Base-by-base conservation (phyloP, 805 yeast genomes). In the Candida multigemmis region DNA sequence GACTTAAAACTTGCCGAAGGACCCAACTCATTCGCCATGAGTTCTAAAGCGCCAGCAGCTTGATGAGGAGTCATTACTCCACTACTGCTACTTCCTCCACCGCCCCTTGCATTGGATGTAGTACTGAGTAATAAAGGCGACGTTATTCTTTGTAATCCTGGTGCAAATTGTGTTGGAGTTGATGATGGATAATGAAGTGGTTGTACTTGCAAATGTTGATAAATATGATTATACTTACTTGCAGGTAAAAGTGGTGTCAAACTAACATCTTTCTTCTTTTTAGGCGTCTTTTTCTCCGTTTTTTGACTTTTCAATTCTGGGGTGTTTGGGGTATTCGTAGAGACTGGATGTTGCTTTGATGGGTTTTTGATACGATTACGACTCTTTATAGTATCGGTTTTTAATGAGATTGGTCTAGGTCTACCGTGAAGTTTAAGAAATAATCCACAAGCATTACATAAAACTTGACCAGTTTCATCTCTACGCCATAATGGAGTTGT, bases 401-500 rank as follows among this genome's bases (percentile, higher is more conserved):
- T 87, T 44, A 87, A 63, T 14, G 86, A 75, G 29, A 86, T 86
- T 5, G 97, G 96, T 43, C 97, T 68, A 20, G 95, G 84, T 28
- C 94, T 71, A 14, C 96, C 95, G 48, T 87, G 97, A 22, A 87
- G 67, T 55, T 87, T 87, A 33, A 86, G 57, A 44, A 85, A 85
- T 26, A 85, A 61, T 0, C 96, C 96, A 60, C 96, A 85, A 7
- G 97, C 97, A 57, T 87, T 87, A 53, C 97, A 87, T 25, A 87
- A 65, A 18, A 87, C 94, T 42, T 60, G 67, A 11, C 58, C 58
- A 7, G 82, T 73, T 44, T 86, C 96, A 54, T 87, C 96, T 37
- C 96, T 67, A 53, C 96, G 70, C 96, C 96, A 87, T 16, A 87
- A 60, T 1, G 97, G 96, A 2, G 97, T 87, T 2, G 91, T 87